phyloP scores from a whole-genome alignment of 1,284 basidiomycete genomes.

The Cutaneotrichosporon curvatum region DNA sequence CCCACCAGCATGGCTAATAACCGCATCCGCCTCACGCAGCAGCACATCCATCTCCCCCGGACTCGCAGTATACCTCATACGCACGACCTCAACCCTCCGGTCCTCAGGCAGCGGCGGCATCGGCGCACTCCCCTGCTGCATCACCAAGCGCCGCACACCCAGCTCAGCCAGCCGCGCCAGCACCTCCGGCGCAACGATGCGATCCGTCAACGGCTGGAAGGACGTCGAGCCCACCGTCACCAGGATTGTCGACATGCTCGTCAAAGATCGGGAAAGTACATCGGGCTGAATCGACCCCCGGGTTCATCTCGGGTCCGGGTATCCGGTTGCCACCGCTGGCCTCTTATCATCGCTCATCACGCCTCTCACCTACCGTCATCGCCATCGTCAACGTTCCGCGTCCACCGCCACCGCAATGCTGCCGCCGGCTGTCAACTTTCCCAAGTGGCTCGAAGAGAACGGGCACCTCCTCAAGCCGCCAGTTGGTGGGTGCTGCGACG shows the following conservation, averaged over 20 bases:
- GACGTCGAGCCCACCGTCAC: constrained; percentile 84
- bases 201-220: constrained; percentile 66
- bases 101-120: background rate
- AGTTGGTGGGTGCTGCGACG: constrained; percentile 52
- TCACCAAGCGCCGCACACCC: constrained; percentile 56
- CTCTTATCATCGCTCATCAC: background rate
- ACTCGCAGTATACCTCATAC: constrained; percentile 66
- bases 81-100: constrained; percentile 48
- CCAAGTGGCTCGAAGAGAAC: constrained; percentile 76
- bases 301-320: too few species aligned
- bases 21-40: constrained; percentile 61
- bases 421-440: constrained; percentile 65
- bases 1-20: constrained; percentile 89
- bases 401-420: constrained; percentile 21
- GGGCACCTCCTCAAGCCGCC: constrained; percentile 72
- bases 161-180: constrained; percentile 53
- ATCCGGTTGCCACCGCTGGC: background rate
- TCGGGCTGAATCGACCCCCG: too few species aligned
- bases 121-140: constrained; percentile 64
- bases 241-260: constrained; percentile 47
- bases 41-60: constrained; percentile 53
- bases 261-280: background rate
- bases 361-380: too few species aligned
- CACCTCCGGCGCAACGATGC: constrained; percentile 55
- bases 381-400: too few species aligned